These are phyloP conservation scores for Boletus vermiculosoides DNA, from an alignment of 768 basidiomycete species.

Conservation along the genomic window DNA sequence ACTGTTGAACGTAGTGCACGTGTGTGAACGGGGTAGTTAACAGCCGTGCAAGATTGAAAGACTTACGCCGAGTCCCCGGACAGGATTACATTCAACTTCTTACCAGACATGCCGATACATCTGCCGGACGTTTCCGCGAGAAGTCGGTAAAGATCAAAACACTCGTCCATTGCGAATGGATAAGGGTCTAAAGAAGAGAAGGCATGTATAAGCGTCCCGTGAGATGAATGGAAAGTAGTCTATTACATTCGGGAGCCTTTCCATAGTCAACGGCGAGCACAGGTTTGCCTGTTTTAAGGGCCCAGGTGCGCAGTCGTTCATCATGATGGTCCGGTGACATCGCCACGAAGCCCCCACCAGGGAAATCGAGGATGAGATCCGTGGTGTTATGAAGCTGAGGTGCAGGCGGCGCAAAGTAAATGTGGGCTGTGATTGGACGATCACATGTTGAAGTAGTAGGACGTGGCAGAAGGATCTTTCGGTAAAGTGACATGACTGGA, in stretches of 20 bases:
- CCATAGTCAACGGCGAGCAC: slow-evolving; percentile 91
- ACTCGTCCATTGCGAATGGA: slow-evolving; percentile 94
- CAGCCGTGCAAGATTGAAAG: background rate
- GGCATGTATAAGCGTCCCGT: background rate
- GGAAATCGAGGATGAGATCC: slow-evolving; percentile 88
- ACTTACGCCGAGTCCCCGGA: slow-evolving; percentile 98
- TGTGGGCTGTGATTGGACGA: slow-evolving; percentile 77
- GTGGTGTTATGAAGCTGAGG: slow-evolving; percentile 60
- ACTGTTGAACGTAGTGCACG: slow-evolving; percentile 40
- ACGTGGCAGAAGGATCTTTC: slow-evolving; percentile 80
- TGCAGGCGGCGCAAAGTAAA: slow-evolving; percentile 78
- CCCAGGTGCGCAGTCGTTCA: slow-evolving; percentile 88
- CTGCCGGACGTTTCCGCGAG: slow-evolving; percentile 78
- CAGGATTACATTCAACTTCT: slow-evolving; percentile 71
- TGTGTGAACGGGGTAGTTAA: slow-evolving; percentile 8
- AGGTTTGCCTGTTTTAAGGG: slow-evolving; percentile 70
- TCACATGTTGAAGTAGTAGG: slow-evolving; percentile 72
- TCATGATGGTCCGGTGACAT: slow-evolving; percentile 98
- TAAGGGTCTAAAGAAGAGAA: slow-evolving; percentile 71
- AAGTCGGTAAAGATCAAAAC: slow-evolving; percentile 84
- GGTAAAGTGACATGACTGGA: slow-evolving; percentile 61
- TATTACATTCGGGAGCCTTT: slow-evolving; percentile 92
- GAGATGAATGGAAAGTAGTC: slow-evolving; percentile 1
- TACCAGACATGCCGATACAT: slow-evolving; percentile 87
- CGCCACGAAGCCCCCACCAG: slow-evolving; percentile 95